phyloP scores from a whole-genome alignment of 1,139 yeast species.

The Nakaseomyces nivariensis region DNA sequence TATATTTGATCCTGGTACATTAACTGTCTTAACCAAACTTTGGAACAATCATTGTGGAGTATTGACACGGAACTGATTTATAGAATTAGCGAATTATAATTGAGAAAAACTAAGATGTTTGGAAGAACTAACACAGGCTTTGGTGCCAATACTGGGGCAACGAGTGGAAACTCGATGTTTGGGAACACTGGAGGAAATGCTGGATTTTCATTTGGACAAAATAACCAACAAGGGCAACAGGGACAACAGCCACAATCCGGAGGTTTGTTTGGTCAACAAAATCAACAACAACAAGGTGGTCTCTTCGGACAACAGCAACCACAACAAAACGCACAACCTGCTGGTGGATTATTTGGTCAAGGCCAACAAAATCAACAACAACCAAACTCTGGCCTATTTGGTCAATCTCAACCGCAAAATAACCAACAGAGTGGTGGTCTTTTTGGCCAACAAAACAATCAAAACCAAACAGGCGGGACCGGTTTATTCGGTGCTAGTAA shows the following conservation, averaged over 20 bases:
- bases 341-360: slow-evolving; percentile 8
- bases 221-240: not conserved
- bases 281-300: slow-evolving; percentile 7
- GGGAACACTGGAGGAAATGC: not conserved
- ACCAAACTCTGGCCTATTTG: slow-evolving; percentile 23
- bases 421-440: not conserved
- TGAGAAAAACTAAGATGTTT: not conserved
- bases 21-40: too few species aligned
- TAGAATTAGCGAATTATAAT: too few species aligned
- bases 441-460: slow-evolving; percentile 5
- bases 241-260: not conserved
- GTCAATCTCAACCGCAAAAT: slow-evolving; percentile 10
- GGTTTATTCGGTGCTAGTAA: slow-evolving; percentile 3
- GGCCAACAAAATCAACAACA: slow-evolving; percentile 5
- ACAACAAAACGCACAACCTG: slow-evolving; percentile 29
- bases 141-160: slow-evolving; percentile 2
- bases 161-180: not conserved
- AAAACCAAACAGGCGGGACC: slow-evolving; percentile 6
- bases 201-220: slow-evolving; percentile 6
- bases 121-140: slow-evolving; percentile 2
- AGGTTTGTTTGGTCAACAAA: slow-evolving; percentile 28
- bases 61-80: too few species aligned
- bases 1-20: too few species aligned
- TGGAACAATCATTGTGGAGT: too few species aligned
- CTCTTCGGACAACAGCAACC: slow-evolving; percentile 5